phyloP scores from a whole-genome alignment of 768 basidiomycete genomes.

The Lactifluus pinguis region DNA sequence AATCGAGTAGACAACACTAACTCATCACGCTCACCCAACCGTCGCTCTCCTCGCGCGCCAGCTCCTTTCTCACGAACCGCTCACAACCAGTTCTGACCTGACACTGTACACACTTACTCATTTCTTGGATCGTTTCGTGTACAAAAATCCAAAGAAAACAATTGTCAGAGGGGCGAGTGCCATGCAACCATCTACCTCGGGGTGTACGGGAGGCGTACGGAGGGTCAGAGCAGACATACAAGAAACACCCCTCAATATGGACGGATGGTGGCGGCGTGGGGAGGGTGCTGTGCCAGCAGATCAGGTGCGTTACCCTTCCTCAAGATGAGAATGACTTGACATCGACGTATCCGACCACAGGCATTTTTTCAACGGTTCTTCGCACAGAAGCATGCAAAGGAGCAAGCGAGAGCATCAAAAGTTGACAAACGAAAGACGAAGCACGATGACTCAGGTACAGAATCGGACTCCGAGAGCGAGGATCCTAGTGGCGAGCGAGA shows the following conservation, averaged over 20 bases:
- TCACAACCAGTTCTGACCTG: constrained; percentile 82
- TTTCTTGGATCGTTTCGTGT: constrained; percentile 95
- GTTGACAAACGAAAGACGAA: too few relatives aligned
- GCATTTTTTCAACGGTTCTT: constrained; percentile 95
- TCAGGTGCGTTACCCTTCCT: constrained; percentile 42
- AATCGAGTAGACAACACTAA: constrained; percentile 55
- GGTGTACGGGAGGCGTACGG: constrained; percentile 62
- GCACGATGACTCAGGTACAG: constrained; percentile 27
- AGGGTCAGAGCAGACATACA: constrained; percentile 53
- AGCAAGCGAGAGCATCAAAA: too few relatives aligned
- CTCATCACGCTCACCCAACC: constrained; percentile 86
- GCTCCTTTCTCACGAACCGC: constrained; percentile 58
- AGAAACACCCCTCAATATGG: constrained; percentile 56
- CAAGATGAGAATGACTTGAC: not conserved
- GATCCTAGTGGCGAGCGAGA: constrained; percentile 32
- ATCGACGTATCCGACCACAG: constrained; percentile 29
- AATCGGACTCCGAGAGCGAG: constrained; percentile 28
- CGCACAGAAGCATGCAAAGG: constrained; percentile 51
- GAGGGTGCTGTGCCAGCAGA: constrained; percentile 78
- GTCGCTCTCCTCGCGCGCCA: constrained; percentile 80
- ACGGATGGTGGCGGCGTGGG: constrained; percentile 43
- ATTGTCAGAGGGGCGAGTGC: constrained; percentile 70
- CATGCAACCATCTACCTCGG: constrained; percentile 86
- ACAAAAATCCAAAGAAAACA: constrained; percentile 84
- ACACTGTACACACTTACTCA: constrained; percentile 88